Percentiles rank a stretch among this genome's conserved stretches.
Evolutionary conservation across 306 rosid genomes (phyloP).

Genomic region (Lablab purpureus): DNA sequence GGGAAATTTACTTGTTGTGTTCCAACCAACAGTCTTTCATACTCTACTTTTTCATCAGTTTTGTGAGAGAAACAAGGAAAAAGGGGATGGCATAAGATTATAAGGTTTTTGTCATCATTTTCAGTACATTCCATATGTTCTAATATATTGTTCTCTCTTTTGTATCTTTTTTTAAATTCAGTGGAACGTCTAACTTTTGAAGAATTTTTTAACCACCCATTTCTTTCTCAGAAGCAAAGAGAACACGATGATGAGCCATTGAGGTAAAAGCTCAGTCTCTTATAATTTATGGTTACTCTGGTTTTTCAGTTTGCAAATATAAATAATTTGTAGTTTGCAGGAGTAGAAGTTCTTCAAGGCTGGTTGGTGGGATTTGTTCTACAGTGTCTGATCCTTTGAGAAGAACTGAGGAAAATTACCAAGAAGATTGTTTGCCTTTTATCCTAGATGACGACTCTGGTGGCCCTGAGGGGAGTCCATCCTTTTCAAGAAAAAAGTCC

Average conservation of each 20-base stretch:
- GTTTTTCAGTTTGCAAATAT: slow-evolving; percentile 41
- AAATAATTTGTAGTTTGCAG: slow-evolving; percentile 53
- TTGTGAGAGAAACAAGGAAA: slow-evolving; percentile 21
- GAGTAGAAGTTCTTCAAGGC: slow-evolving; percentile 63
- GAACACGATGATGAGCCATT: slow-evolving; percentile 63
- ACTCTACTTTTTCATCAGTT: neutral
- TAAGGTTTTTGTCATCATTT: slow-evolving; percentile 32
- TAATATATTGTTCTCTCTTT: slow-evolving; percentile 32
- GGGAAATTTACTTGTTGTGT: slow-evolving; percentile 7
- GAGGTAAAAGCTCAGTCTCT: slow-evolving; percentile 62
- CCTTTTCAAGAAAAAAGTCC: slow-evolving; percentile 65
- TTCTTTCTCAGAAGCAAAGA: slow-evolving; percentile 63
- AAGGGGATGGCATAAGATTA: slow-evolving; percentile 18
- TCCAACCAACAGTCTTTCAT: slow-evolving; percentile 19
- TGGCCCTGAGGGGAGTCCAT: slow-evolving; percentile 83
- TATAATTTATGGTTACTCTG: slow-evolving; percentile 36
- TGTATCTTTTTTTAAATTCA: slow-evolving; percentile 51
- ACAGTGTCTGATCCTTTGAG: slow-evolving; percentile 59
- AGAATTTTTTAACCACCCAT: slow-evolving; percentile 91
- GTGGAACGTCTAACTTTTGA: slow-evolving; percentile 96
- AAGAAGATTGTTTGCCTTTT: slow-evolving; percentile 91
- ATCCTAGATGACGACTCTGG: slow-evolving; percentile 84
- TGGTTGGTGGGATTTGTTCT: slow-evolving; percentile 59
- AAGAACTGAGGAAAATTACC: slow-evolving; percentile 70
- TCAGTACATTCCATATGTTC: slow-evolving; percentile 4